phyloP scores from a whole-genome alignment of 2,329 filamentous ascomycete genomes.

The Xylariaceae sp. region DNA sequence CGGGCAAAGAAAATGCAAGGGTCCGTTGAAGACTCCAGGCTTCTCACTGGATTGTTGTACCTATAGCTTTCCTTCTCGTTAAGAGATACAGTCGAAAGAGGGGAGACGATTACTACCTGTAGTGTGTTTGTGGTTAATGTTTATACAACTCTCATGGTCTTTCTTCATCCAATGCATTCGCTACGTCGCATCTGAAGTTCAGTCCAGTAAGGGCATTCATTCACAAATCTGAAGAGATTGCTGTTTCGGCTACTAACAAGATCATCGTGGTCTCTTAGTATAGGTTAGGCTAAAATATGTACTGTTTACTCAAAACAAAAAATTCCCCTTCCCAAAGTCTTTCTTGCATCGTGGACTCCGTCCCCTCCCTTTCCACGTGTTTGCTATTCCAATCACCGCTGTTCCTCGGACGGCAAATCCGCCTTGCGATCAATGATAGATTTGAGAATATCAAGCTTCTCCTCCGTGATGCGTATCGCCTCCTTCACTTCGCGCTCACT shows the following conservation, averaged over 20 bases:
- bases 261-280: background rate
- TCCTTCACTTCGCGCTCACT: constrained; percentile 69
- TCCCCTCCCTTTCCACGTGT: background rate
- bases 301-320: too few relatives aligned
- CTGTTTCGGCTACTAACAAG: constrained; percentile 1
- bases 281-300: too few relatives aligned
- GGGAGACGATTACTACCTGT: background rate
- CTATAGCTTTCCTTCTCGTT: background rate
- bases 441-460: constrained; percentile 73
- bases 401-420: constrained; percentile 18
- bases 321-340: too few relatives aligned
- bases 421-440: constrained; percentile 60
- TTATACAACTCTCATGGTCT: background rate
- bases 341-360: too few relatives aligned
- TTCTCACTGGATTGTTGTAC: background rate
- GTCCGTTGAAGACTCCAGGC: background rate
- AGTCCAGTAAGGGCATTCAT: background rate
- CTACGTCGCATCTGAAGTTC: background rate
- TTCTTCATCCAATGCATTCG: background rate
- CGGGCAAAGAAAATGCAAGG: background rate
- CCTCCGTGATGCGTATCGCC: constrained; percentile 80
- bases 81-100: background rate
- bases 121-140: constrained; percentile 1
- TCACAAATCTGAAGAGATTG: background rate
- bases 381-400: background rate